phyloP scores from a whole-genome alignment of 768 basidiomycete species.

The Termitomyces sp. region DNA sequence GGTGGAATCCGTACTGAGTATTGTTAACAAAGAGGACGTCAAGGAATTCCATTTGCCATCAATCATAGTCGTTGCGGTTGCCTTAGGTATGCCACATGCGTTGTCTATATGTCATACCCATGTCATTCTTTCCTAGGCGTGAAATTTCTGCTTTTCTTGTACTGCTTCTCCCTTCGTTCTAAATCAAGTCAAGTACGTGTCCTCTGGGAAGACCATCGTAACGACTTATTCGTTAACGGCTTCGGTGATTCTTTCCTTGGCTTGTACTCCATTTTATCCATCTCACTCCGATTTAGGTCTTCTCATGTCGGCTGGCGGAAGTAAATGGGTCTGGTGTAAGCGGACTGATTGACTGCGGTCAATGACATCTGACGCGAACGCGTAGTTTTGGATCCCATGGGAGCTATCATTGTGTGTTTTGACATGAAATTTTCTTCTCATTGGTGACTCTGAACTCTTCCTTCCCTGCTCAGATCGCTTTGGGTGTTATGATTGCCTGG shows the following conservation, averaged over 20 bases:
- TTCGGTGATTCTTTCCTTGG: slow-evolving; percentile 44
- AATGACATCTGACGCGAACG: neutral
- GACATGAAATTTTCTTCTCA: slow-evolving; percentile 2
- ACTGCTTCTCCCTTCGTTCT: slow-evolving; percentile 73
- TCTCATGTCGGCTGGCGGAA: slow-evolving; percentile 79
- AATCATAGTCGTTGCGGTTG: slow-evolving; percentile 75
- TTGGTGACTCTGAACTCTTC: slow-evolving; percentile 4
- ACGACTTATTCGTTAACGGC: slow-evolving; percentile 82
- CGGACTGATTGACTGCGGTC: slow-evolving; percentile 13
- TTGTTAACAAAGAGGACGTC: slow-evolving; percentile 50
- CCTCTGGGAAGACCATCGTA: slow-evolving; percentile 97
- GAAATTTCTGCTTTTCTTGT: slow-evolving; percentile 84
- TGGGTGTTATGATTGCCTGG: slow-evolving; percentile 82
- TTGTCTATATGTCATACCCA: slow-evolving; percentile 3
- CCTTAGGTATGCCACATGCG: slow-evolving; percentile 60
- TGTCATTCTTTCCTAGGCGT: slow-evolving; percentile 40
- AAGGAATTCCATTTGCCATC: slow-evolving; percentile 74
- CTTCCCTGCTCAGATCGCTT: slow-evolving; percentile 43
- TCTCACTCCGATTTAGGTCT: slow-evolving; percentile 41
- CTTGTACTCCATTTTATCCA: slow-evolving; percentile 1
- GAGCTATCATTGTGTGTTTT: slow-evolving; percentile 61
- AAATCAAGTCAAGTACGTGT: slow-evolving; percentile 89
- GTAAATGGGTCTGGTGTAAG: slow-evolving; percentile 78
- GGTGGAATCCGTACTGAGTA: slow-evolving; percentile 76
- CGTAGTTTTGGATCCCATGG: slow-evolving; percentile 70